Base-by-base conservation (phyloP, 169 alveolate genomes). In the Cryptosporidium meleagridis region DNA sequence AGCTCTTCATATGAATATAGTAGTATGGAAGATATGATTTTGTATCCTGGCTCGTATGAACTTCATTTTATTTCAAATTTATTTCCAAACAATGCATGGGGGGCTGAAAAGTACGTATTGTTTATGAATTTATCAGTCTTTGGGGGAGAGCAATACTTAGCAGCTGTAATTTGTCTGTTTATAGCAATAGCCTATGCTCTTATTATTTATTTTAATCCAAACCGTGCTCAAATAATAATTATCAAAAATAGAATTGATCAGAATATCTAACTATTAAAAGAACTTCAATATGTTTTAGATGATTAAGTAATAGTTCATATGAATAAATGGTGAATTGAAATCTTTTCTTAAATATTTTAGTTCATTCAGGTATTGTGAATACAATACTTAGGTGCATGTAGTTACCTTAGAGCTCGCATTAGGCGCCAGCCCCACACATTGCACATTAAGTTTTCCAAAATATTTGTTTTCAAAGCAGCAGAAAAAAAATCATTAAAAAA, bases 351-450 rank as follows among this genome's bases (percentile, higher is more conserved):
- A 55, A 21, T 55, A 23, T 9, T 10, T 23, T 9, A 4, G 23
- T 55, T 55, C 8, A 16, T 55, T 55, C n/a, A 5, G 23, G 23
- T 8, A 21, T 9, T 55, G 29, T n/a, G 35, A 55, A 21, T 16
- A 21, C 1, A 55, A 55, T 26, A 21, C 26, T 55, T 21, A n/a
- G 5, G 14, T 65, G 62, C 84, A 69, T 69, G 62, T 69, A 69
- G 62, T 65, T 65, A 65, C 52, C 72, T 33, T 35, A 33, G 8
- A 65, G 51, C 44, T 73, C 44, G 37, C 69, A 3, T 65, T 65
- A 9, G n/a, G 80, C 73, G 80, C 75, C n/a, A 14, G n/a, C 89
- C 89, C 89, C 89, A 80, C 89, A 80, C 89, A 80, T 51, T 23
- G 73, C 75, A 80, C 44, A 80, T 62, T 33, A 3, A 16, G 59